phyloP scores from a whole-genome alignment of 1,284 basidiomycete species.

The Crucibulum parvulum region DNA sequence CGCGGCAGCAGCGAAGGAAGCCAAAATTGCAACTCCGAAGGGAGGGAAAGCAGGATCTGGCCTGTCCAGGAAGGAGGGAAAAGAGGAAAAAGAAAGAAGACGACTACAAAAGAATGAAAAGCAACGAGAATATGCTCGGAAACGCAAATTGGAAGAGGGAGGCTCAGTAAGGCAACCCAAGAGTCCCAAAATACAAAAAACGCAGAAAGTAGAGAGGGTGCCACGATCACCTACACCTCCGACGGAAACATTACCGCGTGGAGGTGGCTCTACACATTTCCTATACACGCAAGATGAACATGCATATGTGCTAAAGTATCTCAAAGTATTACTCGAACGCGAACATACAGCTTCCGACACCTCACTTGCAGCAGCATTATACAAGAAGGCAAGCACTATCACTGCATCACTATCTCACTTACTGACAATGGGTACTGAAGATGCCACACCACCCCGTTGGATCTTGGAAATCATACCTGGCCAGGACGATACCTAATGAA shows the following conservation, averaged over 20 bases:
- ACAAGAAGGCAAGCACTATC: conserved; percentile 32
- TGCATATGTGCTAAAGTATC: conserved; percentile 45
- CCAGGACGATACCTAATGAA: conserved; percentile 16
- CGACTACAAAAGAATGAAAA: conserved; percentile 21
- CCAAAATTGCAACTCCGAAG: too few species aligned
- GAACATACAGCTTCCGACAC: conserved; percentile 29
- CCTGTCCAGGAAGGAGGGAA: background rate
- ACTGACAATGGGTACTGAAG: conserved; percentile 19
- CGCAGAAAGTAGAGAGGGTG: background rate
- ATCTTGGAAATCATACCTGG: conserved; percentile 44
- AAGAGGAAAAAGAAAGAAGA: conserved; percentile 5
- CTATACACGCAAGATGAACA: conserved; percentile 53
- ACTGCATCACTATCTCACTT: background rate
- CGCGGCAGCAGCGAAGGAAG: too few species aligned
- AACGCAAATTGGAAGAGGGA: background rate
- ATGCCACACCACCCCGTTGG: conserved; percentile 47
- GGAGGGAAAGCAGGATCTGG: too few species aligned
- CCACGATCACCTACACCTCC: conserved; percentile 52
- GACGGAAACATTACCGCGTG: conserved; percentile 30
- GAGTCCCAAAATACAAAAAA: background rate
- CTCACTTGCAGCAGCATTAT: conserved; percentile 25
- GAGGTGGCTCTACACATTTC: conserved; percentile 33
- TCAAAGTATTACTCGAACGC: conserved; percentile 32
- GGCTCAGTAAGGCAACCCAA: too few species aligned
- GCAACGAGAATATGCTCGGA: conserved; percentile 5